Conservation (phyloP, 306 rosid genomes). For the Calophaca sinica region DNA sequence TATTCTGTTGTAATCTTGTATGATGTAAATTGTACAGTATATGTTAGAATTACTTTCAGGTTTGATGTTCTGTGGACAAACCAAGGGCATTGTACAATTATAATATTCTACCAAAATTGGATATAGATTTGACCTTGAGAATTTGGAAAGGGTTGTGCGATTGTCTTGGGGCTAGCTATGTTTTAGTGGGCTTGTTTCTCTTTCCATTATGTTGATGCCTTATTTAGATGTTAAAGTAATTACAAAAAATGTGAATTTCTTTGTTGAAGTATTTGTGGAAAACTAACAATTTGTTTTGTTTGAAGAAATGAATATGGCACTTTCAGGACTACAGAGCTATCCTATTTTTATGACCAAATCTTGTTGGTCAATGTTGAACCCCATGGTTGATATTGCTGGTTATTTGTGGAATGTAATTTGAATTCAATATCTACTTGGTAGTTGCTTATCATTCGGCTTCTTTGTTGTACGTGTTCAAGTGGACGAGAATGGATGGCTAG, state of each 20-base stretch:
- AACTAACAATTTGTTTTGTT: conserved; percentile 38
- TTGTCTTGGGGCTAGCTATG: conserved; percentile 10
- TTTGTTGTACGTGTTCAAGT: conserved; percentile 48
- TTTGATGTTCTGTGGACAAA: conserved; percentile 41
- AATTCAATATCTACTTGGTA: conserved; percentile 42
- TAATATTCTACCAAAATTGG: conserved; percentile 1
- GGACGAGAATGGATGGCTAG: conserved; percentile 51
- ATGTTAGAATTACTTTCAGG: conserved; percentile 38
- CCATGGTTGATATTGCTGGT: conserved; percentile 31
- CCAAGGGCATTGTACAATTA: conserved; percentile 22
- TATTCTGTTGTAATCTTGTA: conserved; percentile 30
- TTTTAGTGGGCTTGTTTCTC: not conserved
- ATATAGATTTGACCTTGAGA: conserved; percentile 28
- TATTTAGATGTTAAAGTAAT: conserved; percentile 19
- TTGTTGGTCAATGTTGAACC: conserved; percentile 47
- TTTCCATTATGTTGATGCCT: not conserved
- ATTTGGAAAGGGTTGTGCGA: conserved; percentile 35
- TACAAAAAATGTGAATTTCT: conserved; percentile 7
- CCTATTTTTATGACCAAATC: conserved; percentile 24
- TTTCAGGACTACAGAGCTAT: conserved; percentile 38
- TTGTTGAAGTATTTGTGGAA: conserved; percentile 29
- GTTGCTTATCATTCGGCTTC: conserved; percentile 48
- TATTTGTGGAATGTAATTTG: conserved; percentile 44
- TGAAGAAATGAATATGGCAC: conserved; percentile 36
- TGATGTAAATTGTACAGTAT: conserved; percentile 19